Percentiles rank a stretch among this genome's conserved stretches.
Evolutionary conservation across 2,329 filamentous ascomycete species (phyloP).

Genomic region (Metarhizium brunneum): DNA sequence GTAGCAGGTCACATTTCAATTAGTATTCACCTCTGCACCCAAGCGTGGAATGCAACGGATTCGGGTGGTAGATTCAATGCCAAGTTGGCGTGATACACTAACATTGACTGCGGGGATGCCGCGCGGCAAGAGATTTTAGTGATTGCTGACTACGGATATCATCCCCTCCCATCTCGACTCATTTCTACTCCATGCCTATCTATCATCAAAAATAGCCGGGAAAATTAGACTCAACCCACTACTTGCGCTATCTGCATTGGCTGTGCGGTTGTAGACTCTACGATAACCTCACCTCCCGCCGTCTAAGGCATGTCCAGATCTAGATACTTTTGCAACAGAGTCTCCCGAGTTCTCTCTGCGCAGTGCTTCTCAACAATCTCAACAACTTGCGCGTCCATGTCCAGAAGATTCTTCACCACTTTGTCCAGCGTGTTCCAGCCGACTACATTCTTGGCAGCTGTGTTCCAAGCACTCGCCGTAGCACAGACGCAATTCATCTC

Average conservation of each 20-base stretch:
- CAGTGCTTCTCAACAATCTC: conserved; percentile 13
- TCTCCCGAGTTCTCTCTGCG: conserved; percentile 8
- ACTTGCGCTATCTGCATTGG: neutral
- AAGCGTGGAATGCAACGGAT: too few relatives aligned
- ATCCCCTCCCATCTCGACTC: neutral
- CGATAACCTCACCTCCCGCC: neutral
- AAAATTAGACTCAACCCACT: neutral
- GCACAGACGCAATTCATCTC: conserved; percentile 32
- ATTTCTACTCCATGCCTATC: too few relatives aligned
- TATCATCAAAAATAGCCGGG: too few relatives aligned
- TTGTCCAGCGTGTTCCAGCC: conserved; percentile 21
- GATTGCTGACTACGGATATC: neutral
- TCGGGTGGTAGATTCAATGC: too few relatives aligned
- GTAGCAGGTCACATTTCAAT: too few relatives aligned
- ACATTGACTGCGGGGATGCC: too few relatives aligned
- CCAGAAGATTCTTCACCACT: conserved; percentile 17
- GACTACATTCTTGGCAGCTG: conserved; percentile 26
- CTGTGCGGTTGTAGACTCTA: neutral
- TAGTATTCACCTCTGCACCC: too few relatives aligned
- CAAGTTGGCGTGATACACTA: too few relatives aligned
- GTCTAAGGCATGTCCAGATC: conserved; percentile 7
- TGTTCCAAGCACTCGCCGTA: conserved; percentile 26
- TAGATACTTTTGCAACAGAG: conserved; percentile 9
- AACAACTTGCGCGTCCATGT: conserved; percentile 17
- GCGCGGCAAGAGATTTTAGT: too few relatives aligned